phyloP scores from a whole-genome alignment of 495 filamentous ascomycete genomes.

The Xylaria acuta region DNA sequence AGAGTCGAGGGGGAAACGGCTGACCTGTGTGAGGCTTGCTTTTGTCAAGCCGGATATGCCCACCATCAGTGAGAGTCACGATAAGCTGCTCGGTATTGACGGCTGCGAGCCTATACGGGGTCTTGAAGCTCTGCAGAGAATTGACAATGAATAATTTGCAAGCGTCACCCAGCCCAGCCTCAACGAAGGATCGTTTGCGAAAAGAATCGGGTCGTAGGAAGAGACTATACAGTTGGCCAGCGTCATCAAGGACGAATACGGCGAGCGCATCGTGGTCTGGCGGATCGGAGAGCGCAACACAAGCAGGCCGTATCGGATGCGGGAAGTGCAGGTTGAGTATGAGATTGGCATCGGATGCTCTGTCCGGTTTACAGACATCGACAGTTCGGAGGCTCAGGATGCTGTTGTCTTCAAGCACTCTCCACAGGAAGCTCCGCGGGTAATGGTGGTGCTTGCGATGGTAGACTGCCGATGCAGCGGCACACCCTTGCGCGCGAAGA shows the following conservation, averaged over 20 bases:
- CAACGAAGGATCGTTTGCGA: constrained; percentile 66
- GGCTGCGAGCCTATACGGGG: constrained; percentile 81
- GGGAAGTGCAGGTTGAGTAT: constrained; percentile 80
- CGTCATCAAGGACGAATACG: constrained; percentile 80
- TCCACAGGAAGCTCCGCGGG: constrained; percentile 88
- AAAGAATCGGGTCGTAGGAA: constrained; percentile 83
- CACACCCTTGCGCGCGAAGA: constrained; percentile 73
- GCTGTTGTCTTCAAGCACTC: constrained; percentile 79
- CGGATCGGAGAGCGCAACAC: constrained; percentile 81
- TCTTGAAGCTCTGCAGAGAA: constrained; percentile 71
- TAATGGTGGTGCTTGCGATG: constrained; percentile 75
- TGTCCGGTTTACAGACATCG: constrained; percentile 76
- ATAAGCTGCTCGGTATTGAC: constrained; percentile 74
- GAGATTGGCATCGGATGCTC: constrained; percentile 69
- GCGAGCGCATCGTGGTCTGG: constrained; percentile 78
- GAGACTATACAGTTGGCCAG: constrained; percentile 79
- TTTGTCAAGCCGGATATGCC: constrained; percentile 74
- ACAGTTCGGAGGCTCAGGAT: constrained; percentile 82
- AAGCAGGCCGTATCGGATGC: constrained; percentile 69
- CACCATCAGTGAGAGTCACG: constrained; percentile 82
- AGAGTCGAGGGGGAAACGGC: constrained; percentile 25
- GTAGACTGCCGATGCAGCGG: constrained; percentile 82
- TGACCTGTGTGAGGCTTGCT: constrained; percentile 71
- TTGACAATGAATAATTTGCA: constrained; percentile 76
- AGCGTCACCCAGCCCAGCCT: constrained; percentile 73